A percentile compares a stretch with the other conserved stretches of the same genome.
Conservation (phyloP, 1,139 yeast genomes). For the Yamadazyma songkhlaensis region DNA sequence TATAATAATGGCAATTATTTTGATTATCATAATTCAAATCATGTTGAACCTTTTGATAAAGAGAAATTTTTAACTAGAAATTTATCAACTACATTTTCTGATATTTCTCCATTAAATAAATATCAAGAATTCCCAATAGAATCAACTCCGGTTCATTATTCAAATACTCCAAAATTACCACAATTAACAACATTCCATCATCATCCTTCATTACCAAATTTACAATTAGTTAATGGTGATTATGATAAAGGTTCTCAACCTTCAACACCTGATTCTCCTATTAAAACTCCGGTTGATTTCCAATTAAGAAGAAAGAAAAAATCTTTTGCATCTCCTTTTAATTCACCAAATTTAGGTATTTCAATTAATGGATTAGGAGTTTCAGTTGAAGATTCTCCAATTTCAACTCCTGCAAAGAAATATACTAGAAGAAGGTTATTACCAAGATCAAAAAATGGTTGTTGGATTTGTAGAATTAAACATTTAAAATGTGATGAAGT, state of each 20-base stretch:
- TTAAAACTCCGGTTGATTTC: constrained; percentile 7
- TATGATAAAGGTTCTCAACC: constrained; percentile 15
- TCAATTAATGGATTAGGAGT: constrained; percentile 2
- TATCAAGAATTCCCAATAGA: constrained; percentile 1
- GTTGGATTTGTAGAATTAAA: constrained; percentile 51
- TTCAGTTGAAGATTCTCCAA: constrained; percentile 1
- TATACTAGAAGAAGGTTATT: constrained; percentile 41
- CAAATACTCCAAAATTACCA: constrained; percentile 11
- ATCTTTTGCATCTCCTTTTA: neutral
- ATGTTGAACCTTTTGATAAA: constrained; percentile 13
- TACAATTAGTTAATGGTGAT: constrained; percentile 7
- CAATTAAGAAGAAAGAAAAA: constrained; percentile 4
- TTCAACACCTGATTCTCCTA: constrained; percentile 15
- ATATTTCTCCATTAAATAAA: constrained; percentile 4
- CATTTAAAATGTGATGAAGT: constrained; percentile 48
- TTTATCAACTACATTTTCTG: constrained; percentile 2
- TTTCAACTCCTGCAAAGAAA: constrained; percentile 24
- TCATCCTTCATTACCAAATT: constrained; percentile 11
- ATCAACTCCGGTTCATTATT: constrained; percentile 14
- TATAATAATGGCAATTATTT: constrained; percentile 14
- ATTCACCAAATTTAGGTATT: neutral
- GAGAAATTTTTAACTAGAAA: constrained; percentile 2
- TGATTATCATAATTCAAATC: constrained; percentile 18
- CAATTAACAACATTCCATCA: constrained; percentile 19
- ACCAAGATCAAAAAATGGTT: constrained; percentile 45